Base-by-base conservation (phyloP, 2,329 filamentous ascomycete species). In the Ceratocystis diversiconidia region DNA sequence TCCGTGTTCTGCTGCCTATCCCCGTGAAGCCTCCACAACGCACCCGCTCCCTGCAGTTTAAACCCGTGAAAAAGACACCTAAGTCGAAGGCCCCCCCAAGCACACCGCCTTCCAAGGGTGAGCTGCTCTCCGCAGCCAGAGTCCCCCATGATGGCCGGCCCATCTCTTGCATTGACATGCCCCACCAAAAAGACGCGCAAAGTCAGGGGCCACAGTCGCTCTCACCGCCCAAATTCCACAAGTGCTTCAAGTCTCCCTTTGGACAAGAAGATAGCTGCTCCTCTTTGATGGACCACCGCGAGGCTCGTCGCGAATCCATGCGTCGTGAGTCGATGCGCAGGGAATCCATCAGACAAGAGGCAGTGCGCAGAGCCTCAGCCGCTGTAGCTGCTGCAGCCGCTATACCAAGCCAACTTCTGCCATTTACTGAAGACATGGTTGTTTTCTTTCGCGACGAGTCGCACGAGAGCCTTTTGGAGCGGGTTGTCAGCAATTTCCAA, bases 341-440 rank as follows among this genome's bases (percentile, higher is more conserved):
- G 36, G 62, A 64, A 22, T 65, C 63, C 12, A 61, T 65, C 8
- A 52, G 55, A 25, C 28, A 41, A n/a, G 41, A 50, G 22, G 19
- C 36, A 32, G 25, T 19, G 28, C 41, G 36, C 22, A 28, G 44
- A 8, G 28, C 64, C n/a, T 19, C 63, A 7, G 25, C 52, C 1
- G 52, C 52, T 32, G 52, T 28, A 25, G 52, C 52, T n/a, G 52
- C 52, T 1, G 52, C 52, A 17, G 22, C 52, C 17, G 52, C 25
- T 28, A 7, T 7, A 15, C 52, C 52, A 8, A 46, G 30, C 15
- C 62, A 65, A 10, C 59, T 83, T 0, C 74, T 86, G 25, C 78
- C 80, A 0, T 72, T 96, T 52, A 70, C 76, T 0, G 84, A 86
- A 70, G 80, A 86, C 68, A 70, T 85, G 1, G 76, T 85, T 1